Percentiles rank a stretch among this genome's conserved stretches.
phyloP scores from a whole-genome alignment of 345 rosid species.

The Eucalyptus tenuipes region DNA sequence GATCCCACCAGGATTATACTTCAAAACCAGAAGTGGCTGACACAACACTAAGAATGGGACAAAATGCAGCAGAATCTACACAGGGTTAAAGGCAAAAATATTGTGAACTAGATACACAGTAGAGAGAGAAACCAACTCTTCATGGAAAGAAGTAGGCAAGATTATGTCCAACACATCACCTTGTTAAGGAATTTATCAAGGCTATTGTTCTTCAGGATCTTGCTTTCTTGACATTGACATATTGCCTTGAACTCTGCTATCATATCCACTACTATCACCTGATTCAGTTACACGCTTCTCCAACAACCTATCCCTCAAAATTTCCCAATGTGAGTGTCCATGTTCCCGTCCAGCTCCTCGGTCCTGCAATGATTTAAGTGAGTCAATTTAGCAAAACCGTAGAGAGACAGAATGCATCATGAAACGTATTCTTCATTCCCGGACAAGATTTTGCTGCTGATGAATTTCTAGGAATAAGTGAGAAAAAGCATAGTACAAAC shows the following conservation, averaged over 20 bases:
- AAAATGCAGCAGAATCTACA: not conserved
- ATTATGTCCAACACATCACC: not conserved
- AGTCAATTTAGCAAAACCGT: not conserved
- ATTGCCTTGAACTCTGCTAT: constrained; percentile 33
- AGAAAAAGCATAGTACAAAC: not conserved
- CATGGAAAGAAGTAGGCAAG: not conserved
- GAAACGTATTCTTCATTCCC: not conserved
- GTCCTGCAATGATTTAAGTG: constrained; percentile 25
- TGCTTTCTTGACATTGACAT: constrained; percentile 26
- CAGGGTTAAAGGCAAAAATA: not conserved
- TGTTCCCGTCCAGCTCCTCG: constrained; percentile 43
- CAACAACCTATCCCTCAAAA: constrained; percentile 15
- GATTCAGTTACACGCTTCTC: constrained; percentile 48
- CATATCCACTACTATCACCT: constrained; percentile 69
- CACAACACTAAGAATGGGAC: not conserved
- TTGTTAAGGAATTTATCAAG: not conserved
- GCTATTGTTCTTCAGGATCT: constrained; percentile 28
- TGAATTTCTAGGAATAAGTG: not conserved
- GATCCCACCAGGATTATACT: not conserved
- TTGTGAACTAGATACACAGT: not conserved
- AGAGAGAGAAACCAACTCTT: not conserved
- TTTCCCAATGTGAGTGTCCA: constrained; percentile 11
- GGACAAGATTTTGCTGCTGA: not conserved
- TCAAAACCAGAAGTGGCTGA: not conserved
- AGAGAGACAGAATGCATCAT: not conserved